Evolutionary conservation across 345 rosid species (phyloP).

Genomic region (Camelina sativa): DNA sequence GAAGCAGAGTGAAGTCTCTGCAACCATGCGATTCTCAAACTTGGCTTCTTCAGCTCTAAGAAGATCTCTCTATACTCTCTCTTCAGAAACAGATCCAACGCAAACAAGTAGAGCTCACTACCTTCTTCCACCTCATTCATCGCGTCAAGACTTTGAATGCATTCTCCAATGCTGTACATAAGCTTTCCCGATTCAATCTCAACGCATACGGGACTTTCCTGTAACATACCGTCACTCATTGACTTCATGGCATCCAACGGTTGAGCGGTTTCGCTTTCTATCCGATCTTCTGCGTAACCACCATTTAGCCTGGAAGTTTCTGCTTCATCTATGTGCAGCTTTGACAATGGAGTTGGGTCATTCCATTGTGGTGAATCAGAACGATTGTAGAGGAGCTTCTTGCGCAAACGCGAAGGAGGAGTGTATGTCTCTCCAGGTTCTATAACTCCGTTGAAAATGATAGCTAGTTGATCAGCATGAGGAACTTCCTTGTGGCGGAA

Average conservation of each 20-base stretch:
- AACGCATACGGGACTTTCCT: slow-evolving; percentile 38
- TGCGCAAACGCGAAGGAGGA: slow-evolving; percentile 40
- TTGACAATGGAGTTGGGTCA: slow-evolving; percentile 29
- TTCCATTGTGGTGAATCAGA: slow-evolving; percentile 33
- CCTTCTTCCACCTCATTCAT: slow-evolving; percentile 57
- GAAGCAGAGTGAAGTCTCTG: slow-evolving; percentile 47
- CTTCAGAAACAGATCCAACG: slow-evolving; percentile 57
- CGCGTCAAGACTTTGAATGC: slow-evolving; percentile 56
- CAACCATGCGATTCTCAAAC: slow-evolving; percentile 56
- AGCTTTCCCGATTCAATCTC: slow-evolving; percentile 41
- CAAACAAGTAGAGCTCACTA: slow-evolving; percentile 56
- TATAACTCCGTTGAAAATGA: slow-evolving; percentile 47
- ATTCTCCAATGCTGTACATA: slow-evolving; percentile 54
- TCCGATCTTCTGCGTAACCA: slow-evolving; percentile 24
- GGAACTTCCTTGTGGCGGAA: slow-evolving; percentile 53
- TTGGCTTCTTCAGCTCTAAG: slow-evolving; percentile 55
- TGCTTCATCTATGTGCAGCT: slow-evolving; percentile 39
- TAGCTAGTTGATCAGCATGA: slow-evolving; percentile 49
- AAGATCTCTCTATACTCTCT: slow-evolving; percentile 63
- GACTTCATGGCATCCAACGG: slow-evolving; percentile 34
- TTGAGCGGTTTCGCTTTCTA: not conserved
- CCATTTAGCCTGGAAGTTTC: slow-evolving; percentile 29
- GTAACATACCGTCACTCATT: slow-evolving; percentile 40
- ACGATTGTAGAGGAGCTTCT: slow-evolving; percentile 28
- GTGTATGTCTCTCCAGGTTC: slow-evolving; percentile 47